phyloP scores from a whole-genome alignment of 371 early-diverging fungal genomes.

The Mycotypha africana region DNA sequence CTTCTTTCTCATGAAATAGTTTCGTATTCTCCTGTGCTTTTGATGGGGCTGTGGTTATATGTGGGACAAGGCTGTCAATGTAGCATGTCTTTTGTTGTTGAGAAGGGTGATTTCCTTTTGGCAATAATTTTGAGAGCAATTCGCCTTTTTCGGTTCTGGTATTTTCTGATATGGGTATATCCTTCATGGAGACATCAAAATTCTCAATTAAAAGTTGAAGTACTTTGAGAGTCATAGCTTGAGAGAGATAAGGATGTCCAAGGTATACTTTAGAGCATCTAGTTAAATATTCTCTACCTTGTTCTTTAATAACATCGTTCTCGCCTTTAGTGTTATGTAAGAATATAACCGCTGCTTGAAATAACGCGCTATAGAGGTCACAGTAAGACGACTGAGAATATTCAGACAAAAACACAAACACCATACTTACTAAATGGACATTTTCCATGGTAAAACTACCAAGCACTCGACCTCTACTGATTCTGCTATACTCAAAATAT shows the following conservation, averaged over 20 bases:
- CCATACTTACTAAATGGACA: constrained; percentile 28
- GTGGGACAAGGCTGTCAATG: too few relatives aligned
- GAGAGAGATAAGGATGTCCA: constrained; percentile 8
- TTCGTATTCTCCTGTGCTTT: too few relatives aligned
- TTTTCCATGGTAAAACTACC: constrained; percentile 28
- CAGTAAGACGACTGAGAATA: neutral
- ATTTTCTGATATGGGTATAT: neutral
- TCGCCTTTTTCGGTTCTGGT: too few relatives aligned
- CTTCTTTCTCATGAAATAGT: too few relatives aligned
- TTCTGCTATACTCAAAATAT: constrained; percentile 17
- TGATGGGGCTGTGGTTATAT: too few relatives aligned
- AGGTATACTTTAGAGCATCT: constrained; percentile 16
- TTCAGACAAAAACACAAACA: neutral
- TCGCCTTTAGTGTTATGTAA: constrained; percentile 33
- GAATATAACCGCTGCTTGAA: constrained; percentile 38
- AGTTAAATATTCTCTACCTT: constrained; percentile 17
- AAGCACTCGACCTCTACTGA: constrained; percentile 6
- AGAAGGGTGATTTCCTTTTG: too few relatives aligned
- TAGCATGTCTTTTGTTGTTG: too few relatives aligned
- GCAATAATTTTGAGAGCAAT: too few relatives aligned
- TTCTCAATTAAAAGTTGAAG: neutral
- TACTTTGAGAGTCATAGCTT: constrained; percentile 6
- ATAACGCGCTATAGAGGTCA: constrained; percentile 18
- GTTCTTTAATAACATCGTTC: constrained; percentile 12
- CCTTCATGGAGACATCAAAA: constrained; percentile 3